Conservation (phyloP, 129 eudicot genomes). For the Escallonia rubra region DNA sequence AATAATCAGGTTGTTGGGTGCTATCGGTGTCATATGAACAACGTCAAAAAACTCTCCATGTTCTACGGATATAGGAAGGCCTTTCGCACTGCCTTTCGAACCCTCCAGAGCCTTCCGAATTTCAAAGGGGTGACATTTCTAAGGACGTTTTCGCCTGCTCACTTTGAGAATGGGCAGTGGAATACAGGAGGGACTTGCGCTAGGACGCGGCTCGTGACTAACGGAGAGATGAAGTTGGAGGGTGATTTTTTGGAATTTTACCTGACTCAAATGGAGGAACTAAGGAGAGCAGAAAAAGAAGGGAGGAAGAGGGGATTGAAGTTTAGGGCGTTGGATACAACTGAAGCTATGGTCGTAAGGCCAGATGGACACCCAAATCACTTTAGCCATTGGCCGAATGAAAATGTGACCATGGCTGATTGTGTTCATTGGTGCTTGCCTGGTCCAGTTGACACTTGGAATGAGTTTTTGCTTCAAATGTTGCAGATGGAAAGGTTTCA, state of each 20-base stretch:
- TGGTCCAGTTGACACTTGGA: slow-evolving; percentile 29
- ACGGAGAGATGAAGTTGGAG: slow-evolving; percentile 41
- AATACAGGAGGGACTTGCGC: slow-evolving; percentile 51
- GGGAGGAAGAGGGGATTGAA: slow-evolving; percentile 40
- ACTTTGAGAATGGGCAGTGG: slow-evolving; percentile 55
- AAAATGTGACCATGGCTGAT: slow-evolving; percentile 18
- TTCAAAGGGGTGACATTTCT: slow-evolving; percentile 42
- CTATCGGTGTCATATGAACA: slow-evolving; percentile 33
- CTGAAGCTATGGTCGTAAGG: slow-evolving; percentile 44
- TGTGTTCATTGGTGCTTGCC: slow-evolving; percentile 39
- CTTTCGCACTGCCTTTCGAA: slow-evolving; percentile 34
- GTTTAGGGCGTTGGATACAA: slow-evolving; percentile 43
- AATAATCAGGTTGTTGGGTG: slow-evolving; percentile 42
- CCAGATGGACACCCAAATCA: slow-evolving; percentile 57
- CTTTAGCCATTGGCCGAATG: slow-evolving; percentile 44
- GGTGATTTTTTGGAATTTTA: slow-evolving; percentile 37
- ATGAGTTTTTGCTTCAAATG: slow-evolving; percentile 25
- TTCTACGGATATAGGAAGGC: slow-evolving; percentile 48
- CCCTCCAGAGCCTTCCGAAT: slow-evolving; percentile 33
- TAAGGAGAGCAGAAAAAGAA: slow-evolving; percentile 41
- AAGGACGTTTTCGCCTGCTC: slow-evolving; percentile 50
- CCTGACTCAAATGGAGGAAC: slow-evolving; percentile 44
- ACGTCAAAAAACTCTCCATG: slow-evolving; percentile 31
- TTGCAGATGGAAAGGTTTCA: slow-evolving; percentile 2
- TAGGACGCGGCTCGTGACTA: slow-evolving; percentile 36